Evolutionary conservation across 2,329 filamentous ascomycete species (phyloP), one percentile per base, ranked within the genome.

Genomic region (Fusarium zealandicum): DNA sequence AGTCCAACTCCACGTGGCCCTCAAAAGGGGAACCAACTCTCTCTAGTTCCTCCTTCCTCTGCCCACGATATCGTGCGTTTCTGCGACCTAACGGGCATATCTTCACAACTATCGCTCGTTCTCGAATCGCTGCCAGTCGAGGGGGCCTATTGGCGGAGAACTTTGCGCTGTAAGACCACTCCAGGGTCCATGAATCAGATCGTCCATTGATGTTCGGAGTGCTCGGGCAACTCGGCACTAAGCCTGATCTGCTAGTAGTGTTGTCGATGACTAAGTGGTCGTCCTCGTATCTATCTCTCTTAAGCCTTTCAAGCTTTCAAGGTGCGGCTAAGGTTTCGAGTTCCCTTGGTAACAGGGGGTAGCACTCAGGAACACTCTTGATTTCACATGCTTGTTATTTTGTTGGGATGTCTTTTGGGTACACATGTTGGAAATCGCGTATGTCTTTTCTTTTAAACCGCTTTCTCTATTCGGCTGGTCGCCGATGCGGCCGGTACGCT

Each of bases 301-400:
- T 28, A n/a, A 39, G 37, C 20, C 27, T 30, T 36, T 44, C 28
- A 51, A 33, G 39, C n/a, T 39, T 55, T 13, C 17, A 28, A 20
- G 25, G 36, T 49, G 27, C 25, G 31, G 33, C 51, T 52, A 43
- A 35, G 32, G 45, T 42, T 63, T 42, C 22, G 17, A 59, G 59
- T 63, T 41, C 47, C 44, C 42, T 32, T 14, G 39, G 45, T 56
- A 59, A 59, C 54, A 48, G 59, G 50, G 59, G 50, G 36, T 17
- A 45, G 30, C 12, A 31, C 10, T 49, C 32, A 18, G 32, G 30
- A 30, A 20, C 12, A 32, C 25, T n/a, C n/a, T 33, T 58, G 41
- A 28, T 7, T 59, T 58, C 58, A 62, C 33, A 41, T 62, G 37
- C 35, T 58, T 32, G 27, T 31, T 17, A 13, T 47, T 44, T 33